These are phyloP conservation scores for Eucalyptus albens DNA, from an alignment of 345 rosid genomes.

Conservation along the genomic window DNA sequence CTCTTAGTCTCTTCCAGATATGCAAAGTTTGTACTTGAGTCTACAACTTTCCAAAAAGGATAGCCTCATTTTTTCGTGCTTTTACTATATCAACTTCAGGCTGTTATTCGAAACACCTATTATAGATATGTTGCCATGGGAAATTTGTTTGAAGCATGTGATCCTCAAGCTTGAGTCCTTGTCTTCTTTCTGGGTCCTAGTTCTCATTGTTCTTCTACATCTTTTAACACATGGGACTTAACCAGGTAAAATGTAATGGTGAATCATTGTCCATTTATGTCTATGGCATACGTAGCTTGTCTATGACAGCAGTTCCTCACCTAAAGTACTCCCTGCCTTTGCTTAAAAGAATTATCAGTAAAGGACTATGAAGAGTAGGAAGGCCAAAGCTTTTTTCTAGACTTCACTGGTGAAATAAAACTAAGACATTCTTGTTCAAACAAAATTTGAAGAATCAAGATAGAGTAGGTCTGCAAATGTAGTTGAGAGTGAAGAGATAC, in stretches of 20 bases:
- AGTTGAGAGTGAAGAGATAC: neutral
- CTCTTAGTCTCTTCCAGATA: neutral
- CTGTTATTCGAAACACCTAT: neutral
- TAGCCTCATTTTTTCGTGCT: neutral
- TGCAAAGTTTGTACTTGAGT: neutral
- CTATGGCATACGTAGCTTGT: neutral
- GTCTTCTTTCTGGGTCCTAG: neutral
- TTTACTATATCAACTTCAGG: neutral
- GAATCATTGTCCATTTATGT: neutral
- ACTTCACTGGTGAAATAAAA: neutral
- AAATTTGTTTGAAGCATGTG: neutral
- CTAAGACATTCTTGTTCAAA: neutral
- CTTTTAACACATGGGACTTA: neutral
- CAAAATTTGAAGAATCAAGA: neutral
- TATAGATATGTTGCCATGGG: neutral
- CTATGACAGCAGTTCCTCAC: neutral
- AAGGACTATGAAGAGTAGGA: neutral
- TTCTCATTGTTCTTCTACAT: neutral
- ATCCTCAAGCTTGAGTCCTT: neutral
- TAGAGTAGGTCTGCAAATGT: neutral
- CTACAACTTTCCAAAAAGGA: neutral
- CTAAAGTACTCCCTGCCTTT: neutral
- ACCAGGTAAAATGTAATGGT: neutral
- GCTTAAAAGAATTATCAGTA: neutral
- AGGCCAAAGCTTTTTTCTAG: neutral